A percentile compares a stretch with the other conserved stretches of the same genome.
Conservation (phyloP, 495 filamentous ascomycete genomes). For the Xylaria intraflava region DNA sequence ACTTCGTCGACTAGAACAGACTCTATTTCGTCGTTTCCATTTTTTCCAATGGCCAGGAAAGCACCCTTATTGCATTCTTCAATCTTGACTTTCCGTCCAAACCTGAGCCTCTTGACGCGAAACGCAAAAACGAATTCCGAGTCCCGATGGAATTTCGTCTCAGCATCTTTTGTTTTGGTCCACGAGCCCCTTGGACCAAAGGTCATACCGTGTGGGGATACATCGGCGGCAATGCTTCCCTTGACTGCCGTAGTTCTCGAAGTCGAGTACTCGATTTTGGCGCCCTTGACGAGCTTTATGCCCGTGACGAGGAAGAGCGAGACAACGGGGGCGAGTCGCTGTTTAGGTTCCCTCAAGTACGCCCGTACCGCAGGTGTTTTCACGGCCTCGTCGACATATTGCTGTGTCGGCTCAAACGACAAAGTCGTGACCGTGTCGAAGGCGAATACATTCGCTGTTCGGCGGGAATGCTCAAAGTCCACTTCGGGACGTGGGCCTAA, state of each 20-base stretch:
- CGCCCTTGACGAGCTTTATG: not conserved
- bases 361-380: not conserved
- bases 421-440: not conserved
- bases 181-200: not conserved
- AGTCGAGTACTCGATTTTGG: not conserved
- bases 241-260: not conserved
- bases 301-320: not conserved
- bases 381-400: not conserved
- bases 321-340: not conserved
- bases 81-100: not conserved
- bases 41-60: not conserved
- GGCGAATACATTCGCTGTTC: not conserved
- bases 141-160: not conserved
- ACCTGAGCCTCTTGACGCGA: not conserved
- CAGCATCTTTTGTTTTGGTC: not conserved
- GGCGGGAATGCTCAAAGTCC: slow-evolving; percentile 15
- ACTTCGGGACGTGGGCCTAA: slow-evolving; percentile 6
- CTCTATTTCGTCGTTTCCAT: not conserved
- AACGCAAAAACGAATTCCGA: not conserved
- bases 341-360: not conserved
- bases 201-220: not conserved
- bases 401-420: not conserved
- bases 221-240: not conserved
- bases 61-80: not conserved
- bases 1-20: not conserved